Evolutionary conservation across 73 alveolate species (phyloP), one percentile per base, ranked within the genome.

Genomic region (Urostyla sp.): DNA sequence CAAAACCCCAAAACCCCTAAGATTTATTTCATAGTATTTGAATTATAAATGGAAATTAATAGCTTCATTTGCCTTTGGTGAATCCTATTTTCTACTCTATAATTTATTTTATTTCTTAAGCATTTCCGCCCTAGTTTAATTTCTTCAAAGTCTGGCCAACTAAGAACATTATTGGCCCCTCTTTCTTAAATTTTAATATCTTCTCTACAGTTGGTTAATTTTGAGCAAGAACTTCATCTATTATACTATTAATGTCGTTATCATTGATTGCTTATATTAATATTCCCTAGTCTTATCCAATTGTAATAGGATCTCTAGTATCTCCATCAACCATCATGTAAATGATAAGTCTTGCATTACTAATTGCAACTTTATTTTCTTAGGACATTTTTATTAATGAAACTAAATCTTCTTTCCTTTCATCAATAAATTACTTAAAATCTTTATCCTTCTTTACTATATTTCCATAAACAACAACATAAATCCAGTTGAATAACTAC

Each of bases 321-420:
- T 84, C 84, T 26, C 92, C 92, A 69, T 84, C 92, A 34, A 84
- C 61, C n/a, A 84, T 66, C n/a, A 45, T 75, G 36, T 46, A 84
- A 15, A 61, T 63, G 1, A 84, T 61, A 3, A 26, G 51, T 60
- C 75, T 84, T 0, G 87, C 92, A 60, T 84, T 73, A 1, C 21
- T 26, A 0, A 50, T 32, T 4, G 77, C 54, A 1, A 84, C 16
- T 35, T 58, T 44, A 0, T 38, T 67, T 24, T 43, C 63, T 0
- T 21, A 21, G 38, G 56, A 76, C 0, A 84, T 56, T 36, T 58
- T 60, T 8, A 84, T 49, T 28, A 84, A 43, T 53, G 58, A 76
- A 8, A 20, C 73, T 11, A 80, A 4, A 26, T 31, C 11, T 0
- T 3, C 38, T 4, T 73, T 50, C 13, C 50, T 18, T 2, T 34